Percentiles rank a stretch among this genome's conserved stretches.
Evolutionary conservation across 768 basidiomycete species (phyloP).

Genomic region (Boletus tomentosulus): DNA sequence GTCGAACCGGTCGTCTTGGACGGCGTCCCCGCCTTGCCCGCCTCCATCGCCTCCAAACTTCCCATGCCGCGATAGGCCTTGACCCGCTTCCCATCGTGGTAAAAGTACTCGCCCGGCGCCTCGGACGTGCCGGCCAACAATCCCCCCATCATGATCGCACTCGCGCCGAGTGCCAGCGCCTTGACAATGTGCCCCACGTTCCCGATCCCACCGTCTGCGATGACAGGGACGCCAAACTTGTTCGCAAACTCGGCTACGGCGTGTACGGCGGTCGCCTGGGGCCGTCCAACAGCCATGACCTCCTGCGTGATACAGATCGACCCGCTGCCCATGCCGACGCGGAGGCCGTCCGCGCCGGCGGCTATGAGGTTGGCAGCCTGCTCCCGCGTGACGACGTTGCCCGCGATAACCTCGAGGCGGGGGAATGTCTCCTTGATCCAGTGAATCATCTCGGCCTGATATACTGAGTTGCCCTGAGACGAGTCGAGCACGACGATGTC

Average conservation of each 20-base stretch:
- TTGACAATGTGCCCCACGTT: conserved; percentile 99
- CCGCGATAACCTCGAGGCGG: conserved; percentile 87
- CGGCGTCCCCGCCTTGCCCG: conserved; percentile 50
- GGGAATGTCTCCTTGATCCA: conserved; percentile 91
- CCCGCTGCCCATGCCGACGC: conserved; percentile 96
- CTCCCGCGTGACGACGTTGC: conserved; percentile 97
- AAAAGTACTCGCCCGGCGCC: conserved; percentile 98
- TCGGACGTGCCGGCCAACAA: conserved; percentile 94
- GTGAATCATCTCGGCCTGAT: conserved; percentile 88
- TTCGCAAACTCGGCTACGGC: conserved; percentile 90
- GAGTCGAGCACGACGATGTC: conserved; percentile 96
- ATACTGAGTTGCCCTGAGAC: conserved; percentile 93
- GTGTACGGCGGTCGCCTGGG: conserved; percentile 98
- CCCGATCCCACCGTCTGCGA: conserved; percentile 92
- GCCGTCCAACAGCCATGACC: conserved; percentile 97
- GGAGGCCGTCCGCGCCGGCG: conserved; percentile 93
- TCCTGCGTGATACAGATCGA: conserved; percentile 99
- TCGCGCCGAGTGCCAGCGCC: conserved; percentile 89
- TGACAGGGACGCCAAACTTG: conserved; percentile 93
- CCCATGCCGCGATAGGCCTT: conserved; percentile 99
- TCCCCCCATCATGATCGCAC: conserved; percentile 99
- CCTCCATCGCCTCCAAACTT: conserved; percentile 89
- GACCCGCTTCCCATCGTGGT: conserved; percentile 97
- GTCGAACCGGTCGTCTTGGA: conserved; percentile 27
- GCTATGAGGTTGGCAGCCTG: conserved; percentile 92